phyloP scores from a whole-genome alignment of 164 flowering plant genomes.

The Brasenia schreberi region DNA sequence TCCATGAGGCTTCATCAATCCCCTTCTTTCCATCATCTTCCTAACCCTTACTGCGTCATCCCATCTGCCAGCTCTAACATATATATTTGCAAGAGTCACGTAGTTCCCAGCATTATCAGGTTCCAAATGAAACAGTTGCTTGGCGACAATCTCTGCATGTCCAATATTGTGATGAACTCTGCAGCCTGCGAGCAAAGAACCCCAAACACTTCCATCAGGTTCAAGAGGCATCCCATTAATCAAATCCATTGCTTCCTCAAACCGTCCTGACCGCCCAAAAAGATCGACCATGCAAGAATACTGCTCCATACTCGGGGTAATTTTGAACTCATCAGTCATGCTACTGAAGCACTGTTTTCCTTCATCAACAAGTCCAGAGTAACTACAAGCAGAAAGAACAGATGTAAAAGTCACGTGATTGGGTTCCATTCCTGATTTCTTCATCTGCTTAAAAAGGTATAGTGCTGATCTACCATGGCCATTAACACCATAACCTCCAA shows the following conservation, averaged over 20 bases:
- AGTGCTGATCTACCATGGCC: constrained; percentile 36
- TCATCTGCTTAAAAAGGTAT: constrained; percentile 26
- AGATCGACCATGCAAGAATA: constrained; percentile 42
- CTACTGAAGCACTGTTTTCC: constrained; percentile 33
- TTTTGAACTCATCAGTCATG: constrained; percentile 15
- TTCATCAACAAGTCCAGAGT: constrained; percentile 48
- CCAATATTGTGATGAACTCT: constrained; percentile 22
- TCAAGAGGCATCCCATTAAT: constrained; percentile 23
- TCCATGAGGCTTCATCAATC: constrained; percentile 32
- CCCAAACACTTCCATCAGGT: constrained; percentile 39
- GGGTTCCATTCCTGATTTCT: constrained; percentile 19
- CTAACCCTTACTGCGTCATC: constrained; percentile 34
- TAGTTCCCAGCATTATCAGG: constrained; percentile 45
- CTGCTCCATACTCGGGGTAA: constrained; percentile 33
- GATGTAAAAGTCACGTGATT: constrained; percentile 36
- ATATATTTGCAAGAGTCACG: constrained; percentile 38
- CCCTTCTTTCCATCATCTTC: constrained; percentile 35
- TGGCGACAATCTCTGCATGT: constrained; percentile 35
- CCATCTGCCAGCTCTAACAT: constrained; percentile 34
- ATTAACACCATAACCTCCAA: constrained; percentile 33
- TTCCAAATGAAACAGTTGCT: constrained; percentile 30
- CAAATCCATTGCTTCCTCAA: constrained; percentile 33
- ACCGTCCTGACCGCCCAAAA: constrained; percentile 31
- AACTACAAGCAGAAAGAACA: constrained; percentile 45
- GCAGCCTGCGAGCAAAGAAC: constrained; percentile 37